These are phyloP conservation scores for Chrysopogon serrulatus DNA, from an alignment of 176 grass and related monocot genomes.

Conservation along the genomic window DNA sequence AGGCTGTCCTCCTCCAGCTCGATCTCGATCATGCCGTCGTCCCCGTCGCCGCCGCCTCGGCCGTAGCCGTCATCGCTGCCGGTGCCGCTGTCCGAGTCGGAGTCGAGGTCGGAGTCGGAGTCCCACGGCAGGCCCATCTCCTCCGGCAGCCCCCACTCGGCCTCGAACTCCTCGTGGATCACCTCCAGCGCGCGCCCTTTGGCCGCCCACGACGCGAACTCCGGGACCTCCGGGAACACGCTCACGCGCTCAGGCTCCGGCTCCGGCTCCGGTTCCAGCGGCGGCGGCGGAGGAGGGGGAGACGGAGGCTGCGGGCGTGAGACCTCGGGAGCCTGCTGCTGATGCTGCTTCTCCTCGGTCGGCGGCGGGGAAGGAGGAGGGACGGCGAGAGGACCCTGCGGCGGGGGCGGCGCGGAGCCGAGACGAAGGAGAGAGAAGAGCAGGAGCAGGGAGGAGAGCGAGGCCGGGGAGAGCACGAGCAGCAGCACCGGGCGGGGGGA, in stretches of 20 bases:
- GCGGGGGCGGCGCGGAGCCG: constrained; percentile 25
- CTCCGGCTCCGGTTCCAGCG: neutral
- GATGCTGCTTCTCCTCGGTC: neutral
- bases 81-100: constrained; percentile 24
- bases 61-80: neutral
- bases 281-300: neutral
- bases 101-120: constrained; percentile 4
- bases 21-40: constrained; percentile 60
- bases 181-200: constrained; percentile 60
- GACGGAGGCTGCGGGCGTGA: neutral
- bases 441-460: constrained; percentile 58
- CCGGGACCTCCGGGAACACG: constrained; percentile 12
- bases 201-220: constrained; percentile 47
- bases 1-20: constrained; percentile 68
- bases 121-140: constrained; percentile 44
- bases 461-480: constrained; percentile 53
- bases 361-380: neutral
- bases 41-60: neutral
- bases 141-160: constrained; percentile 35
- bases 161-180: constrained; percentile 87
- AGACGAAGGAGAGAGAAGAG: constrained; percentile 59
- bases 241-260: neutral
- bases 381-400: neutral
- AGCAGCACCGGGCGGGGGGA: constrained; percentile 59
- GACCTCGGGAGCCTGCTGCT: neutral